Evolutionary conservation across 2,329 filamentous ascomycete species (phyloP).

Genomic region (Podosphaera fusca): DNA sequence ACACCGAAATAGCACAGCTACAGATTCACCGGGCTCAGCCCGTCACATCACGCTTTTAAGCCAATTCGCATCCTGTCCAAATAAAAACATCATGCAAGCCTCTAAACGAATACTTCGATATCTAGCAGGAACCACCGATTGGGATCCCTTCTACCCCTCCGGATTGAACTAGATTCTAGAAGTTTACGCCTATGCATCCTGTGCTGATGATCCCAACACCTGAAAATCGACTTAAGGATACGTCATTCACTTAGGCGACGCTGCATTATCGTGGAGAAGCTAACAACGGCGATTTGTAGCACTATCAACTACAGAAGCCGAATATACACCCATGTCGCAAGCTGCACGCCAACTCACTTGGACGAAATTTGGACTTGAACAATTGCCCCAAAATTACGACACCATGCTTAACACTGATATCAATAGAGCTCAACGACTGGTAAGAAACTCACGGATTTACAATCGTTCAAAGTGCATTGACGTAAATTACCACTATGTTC

Average conservation of each 20-base stretch:
- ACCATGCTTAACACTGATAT: not conserved
- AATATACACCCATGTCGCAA: too few species aligned
- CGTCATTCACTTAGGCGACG: not conserved
- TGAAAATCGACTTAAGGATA: not conserved
- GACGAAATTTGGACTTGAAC: not conserved
- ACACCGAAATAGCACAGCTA: too few species aligned
- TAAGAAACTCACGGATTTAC: not conserved
- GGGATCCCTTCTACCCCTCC: not conserved
- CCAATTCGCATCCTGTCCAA: not conserved
- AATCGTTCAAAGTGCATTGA: not conserved
- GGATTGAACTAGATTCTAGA: not conserved
- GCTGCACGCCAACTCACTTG: not conserved
- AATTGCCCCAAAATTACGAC: not conserved
- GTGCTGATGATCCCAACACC: not conserved
- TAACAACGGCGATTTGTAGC: not conserved
- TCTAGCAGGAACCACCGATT: not conserved
- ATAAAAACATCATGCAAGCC: not conserved
- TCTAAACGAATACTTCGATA: not conserved
- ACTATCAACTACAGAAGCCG: too few species aligned
- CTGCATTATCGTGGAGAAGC: not conserved
- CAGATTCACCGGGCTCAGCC: too few species aligned
- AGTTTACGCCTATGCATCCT: not conserved
- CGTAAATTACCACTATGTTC: too few species aligned
- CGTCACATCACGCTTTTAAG: not conserved
- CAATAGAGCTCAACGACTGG: not conserved